Evolutionary conservation across 495 filamentous ascomycete genomes (phyloP).

Genomic region (Choiromyces venosus): DNA sequence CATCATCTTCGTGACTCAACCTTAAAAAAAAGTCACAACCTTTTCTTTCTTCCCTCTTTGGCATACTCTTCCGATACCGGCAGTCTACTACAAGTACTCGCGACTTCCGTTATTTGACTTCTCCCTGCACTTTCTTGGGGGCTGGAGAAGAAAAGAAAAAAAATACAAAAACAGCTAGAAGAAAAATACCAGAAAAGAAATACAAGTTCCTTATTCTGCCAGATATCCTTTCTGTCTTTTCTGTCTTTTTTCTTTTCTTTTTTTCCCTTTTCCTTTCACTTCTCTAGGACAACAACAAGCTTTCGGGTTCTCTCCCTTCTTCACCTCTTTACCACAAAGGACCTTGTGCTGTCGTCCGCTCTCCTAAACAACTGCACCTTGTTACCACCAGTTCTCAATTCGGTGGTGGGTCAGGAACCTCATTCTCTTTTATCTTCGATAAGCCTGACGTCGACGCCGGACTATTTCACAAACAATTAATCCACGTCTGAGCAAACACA

Average conservation of each 20-base stretch:
- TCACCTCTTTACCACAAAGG: neutral
- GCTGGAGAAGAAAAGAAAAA: neutral
- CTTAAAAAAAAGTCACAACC: neutral
- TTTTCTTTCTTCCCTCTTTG: neutral
- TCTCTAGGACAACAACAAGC: neutral
- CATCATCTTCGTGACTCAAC: neutral
- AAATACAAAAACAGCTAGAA: neutral
- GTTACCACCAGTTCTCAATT: neutral
- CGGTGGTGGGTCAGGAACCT: neutral
- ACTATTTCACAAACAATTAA: neutral
- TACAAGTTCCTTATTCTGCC: neutral
- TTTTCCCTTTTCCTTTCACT: neutral
- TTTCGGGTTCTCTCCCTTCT: neutral
- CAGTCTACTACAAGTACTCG: neutral
- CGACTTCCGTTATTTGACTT: neutral
- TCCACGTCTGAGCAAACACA: slow-evolving; percentile 3
- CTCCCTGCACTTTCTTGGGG: neutral
- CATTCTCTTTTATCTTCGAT: neutral
- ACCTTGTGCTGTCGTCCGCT: neutral
- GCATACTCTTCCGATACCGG: neutral
- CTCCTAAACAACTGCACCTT: neutral
- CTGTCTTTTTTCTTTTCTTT: neutral
- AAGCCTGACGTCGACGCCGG: neutral
- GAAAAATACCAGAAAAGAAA: neutral
- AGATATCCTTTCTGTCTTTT: too few relatives aligned